Evolutionary conservation across 129 eudicot species (phyloP).

Genomic region (Ambrosia artemisiifolia): DNA sequence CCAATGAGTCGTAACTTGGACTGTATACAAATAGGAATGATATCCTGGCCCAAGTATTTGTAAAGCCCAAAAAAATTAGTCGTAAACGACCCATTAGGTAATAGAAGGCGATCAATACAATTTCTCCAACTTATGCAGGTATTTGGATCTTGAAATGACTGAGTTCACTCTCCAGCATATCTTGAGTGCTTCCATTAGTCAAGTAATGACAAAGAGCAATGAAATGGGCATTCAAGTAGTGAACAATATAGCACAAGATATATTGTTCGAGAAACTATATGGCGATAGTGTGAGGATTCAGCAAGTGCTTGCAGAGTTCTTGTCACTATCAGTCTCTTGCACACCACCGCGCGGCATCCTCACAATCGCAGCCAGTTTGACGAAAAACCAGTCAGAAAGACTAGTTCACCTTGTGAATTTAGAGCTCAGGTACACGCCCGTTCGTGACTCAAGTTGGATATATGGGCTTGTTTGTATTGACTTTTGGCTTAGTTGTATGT

Average conservation of each 20-base stretch:
- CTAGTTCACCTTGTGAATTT: slow-evolving; percentile 70
- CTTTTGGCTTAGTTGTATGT: not conserved
- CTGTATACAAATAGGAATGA: too few species aligned
- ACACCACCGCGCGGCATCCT: slow-evolving; percentile 72
- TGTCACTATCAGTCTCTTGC: slow-evolving; percentile 52
- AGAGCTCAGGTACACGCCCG: slow-evolving; percentile 59
- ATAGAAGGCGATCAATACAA: too few species aligned
- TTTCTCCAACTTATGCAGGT: slow-evolving; percentile 35
- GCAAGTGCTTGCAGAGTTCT: slow-evolving; percentile 80
- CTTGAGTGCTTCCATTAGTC: slow-evolving; percentile 73
- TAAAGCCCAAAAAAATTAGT: too few species aligned
- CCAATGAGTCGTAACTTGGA: too few species aligned
- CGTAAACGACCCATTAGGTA: too few species aligned
- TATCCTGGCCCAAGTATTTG: too few species aligned
- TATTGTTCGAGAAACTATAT: slow-evolving; percentile 45
- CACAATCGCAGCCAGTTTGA: slow-evolving; percentile 44
- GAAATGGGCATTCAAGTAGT: slow-evolving; percentile 59
- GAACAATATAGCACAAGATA: slow-evolving; percentile 37
- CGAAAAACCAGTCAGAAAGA: slow-evolving; percentile 56
- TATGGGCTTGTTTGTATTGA: not conserved
- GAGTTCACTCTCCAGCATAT: slow-evolving; percentile 75
- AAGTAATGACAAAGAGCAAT: slow-evolving; percentile 66
- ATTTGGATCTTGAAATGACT: slow-evolving; percentile 78
- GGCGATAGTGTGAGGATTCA: slow-evolving; percentile 88
- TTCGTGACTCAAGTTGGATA: not conserved